Evolutionary conservation across 2,329 filamentous ascomycete genomes (phyloP).

Genomic region (Bimuria novae-zelandiae): DNA sequence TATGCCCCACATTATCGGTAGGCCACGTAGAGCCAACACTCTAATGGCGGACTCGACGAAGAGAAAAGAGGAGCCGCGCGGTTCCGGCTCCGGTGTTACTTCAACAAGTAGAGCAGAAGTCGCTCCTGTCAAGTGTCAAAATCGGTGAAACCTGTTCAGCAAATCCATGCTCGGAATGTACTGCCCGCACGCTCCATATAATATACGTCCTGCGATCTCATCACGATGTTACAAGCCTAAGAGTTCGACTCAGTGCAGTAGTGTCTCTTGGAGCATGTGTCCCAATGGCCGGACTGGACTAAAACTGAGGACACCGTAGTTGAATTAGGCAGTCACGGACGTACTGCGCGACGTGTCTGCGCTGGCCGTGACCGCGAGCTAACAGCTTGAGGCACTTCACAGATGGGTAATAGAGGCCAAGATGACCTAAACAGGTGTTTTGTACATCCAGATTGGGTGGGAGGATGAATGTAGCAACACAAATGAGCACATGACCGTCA

Average conservation of each 20-base stretch:
- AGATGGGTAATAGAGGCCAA: neutral
- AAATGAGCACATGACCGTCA: constrained; percentile 4
- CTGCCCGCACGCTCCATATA: neutral
- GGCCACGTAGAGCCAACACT: constrained; percentile 1
- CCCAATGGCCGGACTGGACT: neutral
- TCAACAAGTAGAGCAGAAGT: no score
- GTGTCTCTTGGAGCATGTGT: neutral
- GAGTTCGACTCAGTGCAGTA: neutral
- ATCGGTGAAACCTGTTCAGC: neutral
- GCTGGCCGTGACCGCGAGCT: neutral
- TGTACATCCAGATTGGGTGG: neutral
- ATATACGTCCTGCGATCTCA: neutral
- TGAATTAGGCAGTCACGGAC: neutral
- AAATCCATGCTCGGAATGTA: neutral
- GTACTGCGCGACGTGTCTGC: neutral
- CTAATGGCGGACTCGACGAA: neutral
- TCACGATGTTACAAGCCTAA: neutral
- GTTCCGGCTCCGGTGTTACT: no score
- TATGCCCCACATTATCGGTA: constrained; percentile 1
- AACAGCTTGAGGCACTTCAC: neutral
- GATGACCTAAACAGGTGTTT: neutral
- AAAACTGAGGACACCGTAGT: neutral
- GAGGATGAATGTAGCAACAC: neutral
- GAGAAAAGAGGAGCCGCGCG: no score
- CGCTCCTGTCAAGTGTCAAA: neutral